A percentile compares a stretch with the other conserved stretches of the same genome.
These are phyloP conservation scores for Trichocladium antarcticum DNA, from an alignment of 495 filamentous ascomycete species.

Conservation along the genomic window DNA sequence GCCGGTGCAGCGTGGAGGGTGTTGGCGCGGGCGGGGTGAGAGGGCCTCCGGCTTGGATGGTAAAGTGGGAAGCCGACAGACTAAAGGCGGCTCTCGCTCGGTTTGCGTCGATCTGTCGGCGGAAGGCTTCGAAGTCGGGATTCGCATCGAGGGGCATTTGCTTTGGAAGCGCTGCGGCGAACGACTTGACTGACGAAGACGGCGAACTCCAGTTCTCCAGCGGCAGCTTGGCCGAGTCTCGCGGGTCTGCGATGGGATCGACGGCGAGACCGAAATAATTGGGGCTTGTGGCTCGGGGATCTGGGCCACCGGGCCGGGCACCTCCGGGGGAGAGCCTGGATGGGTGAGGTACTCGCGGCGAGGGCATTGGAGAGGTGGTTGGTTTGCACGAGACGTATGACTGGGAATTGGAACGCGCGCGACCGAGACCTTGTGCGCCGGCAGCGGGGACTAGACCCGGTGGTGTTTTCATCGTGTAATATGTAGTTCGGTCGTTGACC, in stretches of 20 bases:
- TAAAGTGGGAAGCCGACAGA: slow-evolving; percentile 39
- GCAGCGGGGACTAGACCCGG: slow-evolving; percentile 30
- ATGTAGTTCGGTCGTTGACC: slow-evolving; percentile 26
- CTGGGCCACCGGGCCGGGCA: slow-evolving; percentile 17
- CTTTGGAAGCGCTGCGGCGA: slow-evolving; percentile 55
- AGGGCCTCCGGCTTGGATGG: slow-evolving; percentile 11
- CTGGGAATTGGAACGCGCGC: slow-evolving; percentile 33
- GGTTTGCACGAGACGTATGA: slow-evolving; percentile 28
- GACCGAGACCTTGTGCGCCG: slow-evolving; percentile 29
- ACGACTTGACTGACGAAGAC: slow-evolving; percentile 56
- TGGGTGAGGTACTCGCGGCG: slow-evolving; percentile 30
- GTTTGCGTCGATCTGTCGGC: slow-evolving; percentile 55
- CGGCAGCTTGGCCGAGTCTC: slow-evolving; percentile 47
- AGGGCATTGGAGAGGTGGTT: slow-evolving; percentile 33
- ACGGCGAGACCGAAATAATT: slow-evolving; percentile 73
- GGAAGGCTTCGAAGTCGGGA: slow-evolving; percentile 65
- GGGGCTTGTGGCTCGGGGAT: slow-evolving; percentile 48
- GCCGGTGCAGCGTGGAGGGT: slow-evolving; percentile 27
- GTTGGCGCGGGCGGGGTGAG: slow-evolving; percentile 18
- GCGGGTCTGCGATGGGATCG: slow-evolving; percentile 48
- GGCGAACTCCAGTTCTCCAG: slow-evolving; percentile 63
- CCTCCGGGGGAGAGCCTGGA: slow-evolving; percentile 31
- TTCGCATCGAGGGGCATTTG: slow-evolving; percentile 60
- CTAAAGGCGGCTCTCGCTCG: slow-evolving; percentile 38
- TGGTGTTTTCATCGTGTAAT: slow-evolving; percentile 41